A percentile compares a stretch with the other conserved stretches of the same genome.
Conservation (phyloP, 2,329 filamentous ascomycete species). For the Cytospora schulzeri region DNA sequence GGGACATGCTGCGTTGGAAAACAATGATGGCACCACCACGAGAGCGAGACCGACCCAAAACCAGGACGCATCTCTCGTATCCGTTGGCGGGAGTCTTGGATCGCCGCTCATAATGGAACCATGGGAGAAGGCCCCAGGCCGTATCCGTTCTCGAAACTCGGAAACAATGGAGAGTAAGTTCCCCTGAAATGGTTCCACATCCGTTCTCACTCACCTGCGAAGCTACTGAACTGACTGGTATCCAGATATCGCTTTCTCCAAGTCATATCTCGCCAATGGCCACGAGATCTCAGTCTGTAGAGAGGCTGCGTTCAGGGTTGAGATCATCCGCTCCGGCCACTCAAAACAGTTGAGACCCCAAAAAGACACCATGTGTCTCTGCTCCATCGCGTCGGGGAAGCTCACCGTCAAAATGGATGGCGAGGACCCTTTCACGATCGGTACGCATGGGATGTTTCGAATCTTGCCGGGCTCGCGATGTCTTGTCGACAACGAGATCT, state of each 20-base stretch:
- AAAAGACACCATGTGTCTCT: conserved; percentile 30
- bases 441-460: conserved; percentile 34
- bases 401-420: conserved; percentile 31
- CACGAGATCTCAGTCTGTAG: conserved; percentile 32
- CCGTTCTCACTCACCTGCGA: neutral
- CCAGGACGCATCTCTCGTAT: neutral
- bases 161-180: neutral
- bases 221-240: neutral
- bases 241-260: conserved; percentile 38
- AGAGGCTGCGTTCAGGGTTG: conserved; percentile 34
- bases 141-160: neutral
- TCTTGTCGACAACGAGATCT: conserved; percentile 30
- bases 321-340: conserved; percentile 32
- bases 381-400: conserved; percentile 37
- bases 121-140: neutral
- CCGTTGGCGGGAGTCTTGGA: neutral
- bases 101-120: neutral
- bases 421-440: conserved; percentile 33
- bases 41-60: neutral
- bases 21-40: neutral
- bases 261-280: conserved; percentile 33
- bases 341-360: conserved; percentile 29
- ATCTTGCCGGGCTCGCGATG: conserved; percentile 29
- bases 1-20: neutral
- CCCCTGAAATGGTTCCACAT: neutral